phyloP scores from a whole-genome alignment of 441 rosid genomes.

The Theobroma grandiflorum region DNA sequence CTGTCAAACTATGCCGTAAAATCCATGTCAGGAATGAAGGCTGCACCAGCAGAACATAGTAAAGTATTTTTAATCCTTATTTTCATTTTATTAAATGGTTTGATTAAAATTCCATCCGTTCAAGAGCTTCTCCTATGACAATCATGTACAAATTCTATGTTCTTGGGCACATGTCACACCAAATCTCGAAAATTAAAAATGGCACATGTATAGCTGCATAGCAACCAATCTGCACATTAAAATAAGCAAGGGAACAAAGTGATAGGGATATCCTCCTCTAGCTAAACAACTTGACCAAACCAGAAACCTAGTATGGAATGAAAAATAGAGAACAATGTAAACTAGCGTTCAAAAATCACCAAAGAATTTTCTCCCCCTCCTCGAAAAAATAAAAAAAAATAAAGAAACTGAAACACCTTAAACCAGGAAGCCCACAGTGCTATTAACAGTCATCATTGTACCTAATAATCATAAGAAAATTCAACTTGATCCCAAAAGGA shows the following conservation, averaged over 20 bases:
- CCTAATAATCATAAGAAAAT: not conserved
- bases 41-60: not conserved
- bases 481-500: not conserved
- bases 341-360: not conserved
- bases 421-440: slow-evolving; percentile 12
- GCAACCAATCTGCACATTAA: not conserved
- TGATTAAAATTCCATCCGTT: not conserved
- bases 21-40: slow-evolving; percentile 1
- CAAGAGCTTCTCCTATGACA: not conserved
- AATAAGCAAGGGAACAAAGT: not conserved
- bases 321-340: not conserved
- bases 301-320: not conserved
- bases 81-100: not conserved
- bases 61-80: not conserved
- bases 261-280: not conserved
- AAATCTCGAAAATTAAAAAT: not conserved
- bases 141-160: not conserved
- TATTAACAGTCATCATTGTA: not conserved
- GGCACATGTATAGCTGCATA: not conserved
- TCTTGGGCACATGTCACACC: not conserved
- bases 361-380: not conserved
- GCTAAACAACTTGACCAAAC: not conserved
- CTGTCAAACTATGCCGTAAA: not conserved
- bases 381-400: not conserved
- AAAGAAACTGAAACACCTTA: not conserved